Evolutionary conservation across 2,329 filamentous ascomycete species (phyloP).

Genomic region (Fusarium anthophilum): DNA sequence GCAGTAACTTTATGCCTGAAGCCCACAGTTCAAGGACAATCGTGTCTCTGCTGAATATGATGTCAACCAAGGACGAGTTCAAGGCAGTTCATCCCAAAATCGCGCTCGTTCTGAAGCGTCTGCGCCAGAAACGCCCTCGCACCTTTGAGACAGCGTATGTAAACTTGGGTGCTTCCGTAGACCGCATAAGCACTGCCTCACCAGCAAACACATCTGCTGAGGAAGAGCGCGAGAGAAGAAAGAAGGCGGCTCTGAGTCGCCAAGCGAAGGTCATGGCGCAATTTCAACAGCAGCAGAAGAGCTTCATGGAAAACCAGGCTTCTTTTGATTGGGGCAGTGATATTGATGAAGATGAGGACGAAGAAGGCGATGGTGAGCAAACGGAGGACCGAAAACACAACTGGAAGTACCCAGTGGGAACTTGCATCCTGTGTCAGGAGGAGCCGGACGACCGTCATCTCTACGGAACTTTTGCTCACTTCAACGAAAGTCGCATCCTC

Average conservation of each 20-base stretch:
- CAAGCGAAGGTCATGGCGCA: slow-evolving; percentile 97
- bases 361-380: slow-evolving; percentile 71
- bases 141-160: slow-evolving; percentile 76
- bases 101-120: slow-evolving; percentile 80
- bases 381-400: slow-evolving; percentile 70
- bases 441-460: slow-evolving; percentile 89
- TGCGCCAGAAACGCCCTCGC: slow-evolving; percentile 82
- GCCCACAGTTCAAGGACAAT: slow-evolving; percentile 69
- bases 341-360: slow-evolving; percentile 77
- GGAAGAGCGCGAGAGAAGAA: slow-evolving; percentile 83
- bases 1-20: slow-evolving; percentile 68
- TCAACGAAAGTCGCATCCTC: slow-evolving; percentile 86
- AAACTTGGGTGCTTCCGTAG: slow-evolving; percentile 72
- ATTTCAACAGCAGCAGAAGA: slow-evolving; percentile 97
- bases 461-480: slow-evolving; percentile 92
- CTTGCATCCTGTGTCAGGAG: slow-evolving; percentile 96
- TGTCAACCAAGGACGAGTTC: slow-evolving; percentile 76
- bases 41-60: slow-evolving; percentile 68
- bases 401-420: slow-evolving; percentile 92
- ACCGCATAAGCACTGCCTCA: slow-evolving; percentile 83
- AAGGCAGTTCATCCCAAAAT: slow-evolving; percentile 88
- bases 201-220: slow-evolving; percentile 76
- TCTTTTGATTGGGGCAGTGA: slow-evolving; percentile 85
- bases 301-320: slow-evolving; percentile 89
- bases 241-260: slow-evolving; percentile 87